Base-by-base conservation (phyloP, 257 asterid genomes). In the Perilla frutescens region DNA sequence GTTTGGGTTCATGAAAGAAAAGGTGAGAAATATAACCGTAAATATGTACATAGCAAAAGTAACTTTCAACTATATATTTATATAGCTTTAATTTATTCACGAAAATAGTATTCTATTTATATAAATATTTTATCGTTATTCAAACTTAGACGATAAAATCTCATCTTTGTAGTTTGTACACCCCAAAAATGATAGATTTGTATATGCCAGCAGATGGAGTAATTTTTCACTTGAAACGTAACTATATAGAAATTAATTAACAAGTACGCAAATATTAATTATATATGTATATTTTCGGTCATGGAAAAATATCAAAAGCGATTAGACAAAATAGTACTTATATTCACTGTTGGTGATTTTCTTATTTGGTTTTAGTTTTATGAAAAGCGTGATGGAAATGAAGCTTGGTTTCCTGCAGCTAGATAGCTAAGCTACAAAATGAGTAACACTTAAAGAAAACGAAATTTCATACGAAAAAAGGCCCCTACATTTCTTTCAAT, bases 301-400 rank as follows among this genome's bases (percentile, higher is more conserved):
- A 70, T 31, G 53, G 53, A 47, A 51, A 65, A 36, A 43, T 43
- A 55, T 51, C 43, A 66, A 56, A 36, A 74, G 39, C 62, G 32
- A 58, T 15, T 58, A 45, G 74, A 67, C 70, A 75, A 75, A 75
- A n/a, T 37, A 48, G 75, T 75, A 67, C 70, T 29, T 29, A 59
- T 49, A 66, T 8, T 10, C 20, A 59, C 36, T 36, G 63, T 40
- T 13, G 37, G 37, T 60, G 26, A 29, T 4, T 34, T 61, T 62
- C 2, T 41, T 40, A 8, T 49, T 39, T 66, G 3, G 5, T 2
- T 67, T 31, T 41, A 48, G 36, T 26, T 58, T 45, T 41, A 44
- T 6, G 13, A 31, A 44, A 63, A 51, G 62, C 12, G 57, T 73
- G 77, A 44, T 49, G 64, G 57, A 64, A 74, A 57, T 13, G 37